These are phyloP conservation scores for Flaveria sonorensis DNA, from an alignment of 129 eudicot genomes.

Conservation along the genomic window DNA sequence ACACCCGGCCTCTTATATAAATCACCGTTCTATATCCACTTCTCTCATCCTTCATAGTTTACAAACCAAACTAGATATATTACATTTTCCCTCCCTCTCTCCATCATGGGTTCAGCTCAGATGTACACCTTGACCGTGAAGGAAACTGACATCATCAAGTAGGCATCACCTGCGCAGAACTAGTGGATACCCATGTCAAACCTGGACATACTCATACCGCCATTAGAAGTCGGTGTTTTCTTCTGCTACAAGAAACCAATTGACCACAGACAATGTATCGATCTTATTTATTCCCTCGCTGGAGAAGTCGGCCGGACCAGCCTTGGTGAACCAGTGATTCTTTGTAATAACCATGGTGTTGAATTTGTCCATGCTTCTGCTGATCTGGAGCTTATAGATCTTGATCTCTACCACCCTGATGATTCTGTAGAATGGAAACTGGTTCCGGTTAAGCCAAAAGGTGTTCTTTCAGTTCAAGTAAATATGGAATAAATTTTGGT, in stretches of 20 bases:
- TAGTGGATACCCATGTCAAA: not conserved
- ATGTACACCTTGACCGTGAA: not conserved
- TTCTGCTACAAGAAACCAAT: not conserved
- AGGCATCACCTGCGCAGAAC: not conserved
- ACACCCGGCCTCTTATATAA: no score
- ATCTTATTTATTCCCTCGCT: not conserved
- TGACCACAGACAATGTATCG: not conserved
- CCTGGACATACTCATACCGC: not conserved
- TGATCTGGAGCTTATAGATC: not conserved
- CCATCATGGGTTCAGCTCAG: no score
- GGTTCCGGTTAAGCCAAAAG: not conserved
- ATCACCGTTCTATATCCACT: no score
- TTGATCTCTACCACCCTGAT: not conserved
- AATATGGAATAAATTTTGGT: not conserved
- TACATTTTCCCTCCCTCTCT: no score
- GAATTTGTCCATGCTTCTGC: not conserved
- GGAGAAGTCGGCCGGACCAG: not conserved
- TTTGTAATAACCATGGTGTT: not conserved
- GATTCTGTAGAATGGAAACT: not conserved
- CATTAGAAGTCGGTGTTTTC: not conserved
- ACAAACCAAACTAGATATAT: no score
- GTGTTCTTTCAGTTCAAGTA: not conserved
- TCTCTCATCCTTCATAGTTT: no score
- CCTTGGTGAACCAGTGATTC: not conserved
- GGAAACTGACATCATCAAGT: not conserved